These are phyloP conservation scores for Nematocida ironsii DNA, from an alignment of 371 early-diverging fungal genomes.

Conservation along the genomic window DNA sequence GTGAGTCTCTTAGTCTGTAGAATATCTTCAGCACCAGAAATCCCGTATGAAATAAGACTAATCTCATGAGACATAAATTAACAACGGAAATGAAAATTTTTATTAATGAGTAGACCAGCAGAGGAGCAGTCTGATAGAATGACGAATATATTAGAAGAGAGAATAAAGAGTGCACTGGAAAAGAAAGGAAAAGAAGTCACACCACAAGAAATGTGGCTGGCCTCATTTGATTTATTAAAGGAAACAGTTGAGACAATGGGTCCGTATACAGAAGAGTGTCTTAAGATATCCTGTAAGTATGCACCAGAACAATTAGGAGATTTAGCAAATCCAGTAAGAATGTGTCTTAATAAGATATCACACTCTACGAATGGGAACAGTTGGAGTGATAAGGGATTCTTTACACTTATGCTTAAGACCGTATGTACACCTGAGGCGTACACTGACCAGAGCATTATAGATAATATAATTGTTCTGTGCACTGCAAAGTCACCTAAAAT, in stretches of 20 bases:
- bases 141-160: slow-evolving; percentile 34
- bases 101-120: slow-evolving; percentile 11
- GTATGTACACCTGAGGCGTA: slow-evolving; percentile 48
- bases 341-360: slow-evolving; percentile 5
- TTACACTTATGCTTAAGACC: slow-evolving; percentile 37
- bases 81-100: slow-evolving; percentile 15
- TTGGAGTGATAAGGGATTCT: slow-evolving; percentile 35
- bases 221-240: slow-evolving; percentile 29
- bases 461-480: slow-evolving; percentile 16
- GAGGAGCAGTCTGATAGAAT: slow-evolving; percentile 41
- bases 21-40: background rate
- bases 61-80: background rate
- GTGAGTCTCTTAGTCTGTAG: background rate
- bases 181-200: background rate
- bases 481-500: slow-evolving; percentile 9
- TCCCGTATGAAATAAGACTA: background rate
- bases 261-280: slow-evolving; percentile 14
- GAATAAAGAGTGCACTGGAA: slow-evolving; percentile 12
- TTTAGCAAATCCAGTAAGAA: slow-evolving; percentile 14
- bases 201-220: slow-evolving; percentile 29
- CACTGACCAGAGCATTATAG: slow-evolving; percentile 20
- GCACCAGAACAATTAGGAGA: slow-evolving; percentile 42
- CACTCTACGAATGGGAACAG: background rate
- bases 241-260: slow-evolving; percentile 12
- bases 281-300: slow-evolving; percentile 11